Evolutionary conservation across 495 filamentous ascomycete genomes (phyloP).

Genomic region (Penicillium verhagenii): DNA sequence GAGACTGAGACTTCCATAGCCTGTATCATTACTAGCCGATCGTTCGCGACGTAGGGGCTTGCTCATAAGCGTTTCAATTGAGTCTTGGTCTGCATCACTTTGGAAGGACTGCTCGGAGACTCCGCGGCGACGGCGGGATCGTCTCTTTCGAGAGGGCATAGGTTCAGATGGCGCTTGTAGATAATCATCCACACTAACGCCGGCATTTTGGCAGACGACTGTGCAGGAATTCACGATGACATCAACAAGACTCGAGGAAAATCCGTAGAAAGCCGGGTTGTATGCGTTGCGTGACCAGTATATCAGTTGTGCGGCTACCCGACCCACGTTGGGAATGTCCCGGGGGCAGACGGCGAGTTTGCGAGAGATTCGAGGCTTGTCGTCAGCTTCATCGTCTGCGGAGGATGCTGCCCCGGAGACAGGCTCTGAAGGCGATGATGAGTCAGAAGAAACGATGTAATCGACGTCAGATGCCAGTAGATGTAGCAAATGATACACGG

Average conservation of each 20-base stretch:
- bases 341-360: slow-evolving; percentile 19
- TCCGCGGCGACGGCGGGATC: slow-evolving; percentile 17
- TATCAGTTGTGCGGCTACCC: slow-evolving; percentile 43
- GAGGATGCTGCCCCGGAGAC: slow-evolving; percentile 22
- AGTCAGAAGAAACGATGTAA: slow-evolving; percentile 41
- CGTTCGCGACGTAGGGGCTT: slow-evolving; percentile 23
- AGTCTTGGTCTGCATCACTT: slow-evolving; percentile 27
- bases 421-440: slow-evolving; percentile 28
- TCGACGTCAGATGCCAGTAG: slow-evolving; percentile 53
- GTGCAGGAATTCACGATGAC: slow-evolving; percentile 44
- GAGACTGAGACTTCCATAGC: slow-evolving; percentile 32
- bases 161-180: slow-evolving; percentile 11
- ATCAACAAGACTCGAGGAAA: slow-evolving; percentile 38
- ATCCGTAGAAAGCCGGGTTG: slow-evolving; percentile 47
- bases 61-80: background rate
- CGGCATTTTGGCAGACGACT: slow-evolving; percentile 35
- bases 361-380: slow-evolving; percentile 17
- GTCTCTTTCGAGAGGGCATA: background rate
- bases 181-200: slow-evolving; percentile 39
- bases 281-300: slow-evolving; percentile 51
- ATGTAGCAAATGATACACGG: slow-evolving; percentile 70
- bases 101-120: slow-evolving; percentile 14
- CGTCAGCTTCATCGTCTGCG: slow-evolving; percentile 36
- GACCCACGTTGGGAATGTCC: slow-evolving; percentile 40
- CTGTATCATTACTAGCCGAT: slow-evolving; percentile 32